phyloP scores from a whole-genome alignment of 176 grass and related monocot genomes.

The Oryza officinalis region DNA sequence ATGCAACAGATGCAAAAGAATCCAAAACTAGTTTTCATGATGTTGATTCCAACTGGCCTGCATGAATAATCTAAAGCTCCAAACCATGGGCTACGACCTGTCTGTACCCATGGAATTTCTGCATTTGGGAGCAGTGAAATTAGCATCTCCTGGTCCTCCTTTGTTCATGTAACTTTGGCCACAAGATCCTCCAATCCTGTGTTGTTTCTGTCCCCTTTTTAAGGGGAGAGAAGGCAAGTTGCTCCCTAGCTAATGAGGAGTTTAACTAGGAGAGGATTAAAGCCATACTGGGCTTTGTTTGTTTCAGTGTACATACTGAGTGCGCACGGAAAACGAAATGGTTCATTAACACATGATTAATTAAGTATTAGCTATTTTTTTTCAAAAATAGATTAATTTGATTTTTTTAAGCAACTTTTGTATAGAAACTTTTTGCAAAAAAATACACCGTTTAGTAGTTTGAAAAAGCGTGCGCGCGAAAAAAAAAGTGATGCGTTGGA shows the following conservation, averaged over 20 bases:
- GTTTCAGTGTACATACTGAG: too few relatives aligned
- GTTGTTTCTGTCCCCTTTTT: slow-evolving; percentile 12
- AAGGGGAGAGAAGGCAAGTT: neutral
- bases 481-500: too few relatives aligned
- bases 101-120: neutral
- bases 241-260: neutral
- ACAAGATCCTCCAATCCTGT: neutral
- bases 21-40: neutral
- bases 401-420: too few relatives aligned
- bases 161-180: neutral
- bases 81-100: neutral
- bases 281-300: too few relatives aligned
- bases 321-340: too few relatives aligned
- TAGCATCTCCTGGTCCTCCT: neutral
- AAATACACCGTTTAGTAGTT: too few relatives aligned
- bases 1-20: neutral
- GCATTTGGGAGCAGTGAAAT: neutral
- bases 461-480: too few relatives aligned
- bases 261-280: neutral
- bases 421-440: too few relatives aligned
- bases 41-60: neutral
- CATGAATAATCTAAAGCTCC: neutral
- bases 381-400: too few relatives aligned
- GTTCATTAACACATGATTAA: too few relatives aligned
- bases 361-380: too few relatives aligned